Conservation (phyloP, 2,329 filamentous ascomycete species). For the Calonectria leucothoes region DNA sequence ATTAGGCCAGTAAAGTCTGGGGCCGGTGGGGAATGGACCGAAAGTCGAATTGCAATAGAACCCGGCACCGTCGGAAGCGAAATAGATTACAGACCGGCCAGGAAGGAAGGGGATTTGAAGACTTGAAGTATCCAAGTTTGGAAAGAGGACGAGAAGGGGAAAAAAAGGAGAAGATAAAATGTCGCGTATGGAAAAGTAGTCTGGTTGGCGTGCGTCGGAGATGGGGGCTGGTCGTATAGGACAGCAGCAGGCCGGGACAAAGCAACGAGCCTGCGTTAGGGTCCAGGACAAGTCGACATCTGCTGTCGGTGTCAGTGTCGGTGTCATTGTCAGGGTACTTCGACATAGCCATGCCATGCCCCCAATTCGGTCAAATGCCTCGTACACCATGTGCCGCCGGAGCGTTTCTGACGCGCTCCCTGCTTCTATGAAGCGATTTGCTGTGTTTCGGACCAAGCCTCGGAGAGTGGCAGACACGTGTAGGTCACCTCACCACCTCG, state of each 20-base stretch:
- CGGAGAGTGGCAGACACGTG: slow-evolving; percentile 13
- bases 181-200: slow-evolving; percentile 8
- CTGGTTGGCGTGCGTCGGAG: not conserved
- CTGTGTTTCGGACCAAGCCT: slow-evolving; percentile 11
- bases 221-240: slow-evolving; percentile 19
- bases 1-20: slow-evolving; percentile 15
- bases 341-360: not conserved
- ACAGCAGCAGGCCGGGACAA: not conserved
- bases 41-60: not conserved
- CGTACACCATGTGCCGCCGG: not conserved
- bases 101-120: not conserved
- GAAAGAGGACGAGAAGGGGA: not conserved
- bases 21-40: slow-evolving; percentile 22
- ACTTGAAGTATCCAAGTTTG: not conserved
- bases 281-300: not conserved
- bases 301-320: no score
- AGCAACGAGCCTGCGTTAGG: not conserved
- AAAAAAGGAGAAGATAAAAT: slow-evolving; percentile 3
- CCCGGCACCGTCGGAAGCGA: slow-evolving; percentile 6
- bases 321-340: not conserved
- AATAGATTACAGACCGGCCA: not conserved
- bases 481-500: slow-evolving; percentile 21
- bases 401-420: not conserved
- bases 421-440: slow-evolving; percentile 1
- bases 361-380: not conserved